Evolutionary conservation across 345 rosid genomes (phyloP).

Genomic region (Sonneratia alba): DNA sequence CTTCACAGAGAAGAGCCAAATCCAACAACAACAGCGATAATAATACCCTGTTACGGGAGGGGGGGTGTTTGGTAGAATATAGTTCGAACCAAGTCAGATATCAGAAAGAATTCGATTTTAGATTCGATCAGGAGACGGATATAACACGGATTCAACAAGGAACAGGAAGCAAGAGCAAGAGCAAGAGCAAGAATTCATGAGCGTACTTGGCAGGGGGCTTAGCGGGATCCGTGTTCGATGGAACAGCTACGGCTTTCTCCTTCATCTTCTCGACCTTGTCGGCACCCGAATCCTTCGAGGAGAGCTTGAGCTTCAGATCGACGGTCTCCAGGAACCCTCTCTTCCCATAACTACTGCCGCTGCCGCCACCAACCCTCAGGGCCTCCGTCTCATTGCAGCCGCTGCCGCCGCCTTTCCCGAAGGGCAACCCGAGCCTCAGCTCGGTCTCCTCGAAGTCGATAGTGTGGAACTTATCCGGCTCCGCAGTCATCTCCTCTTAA

Average conservation of each 20-base stretch:
- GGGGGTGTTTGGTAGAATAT: too few species aligned
- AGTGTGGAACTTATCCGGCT: slow-evolving; percentile 20
- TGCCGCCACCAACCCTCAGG: slow-evolving; percentile 12
- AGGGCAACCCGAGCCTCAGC: slow-evolving; percentile 59
- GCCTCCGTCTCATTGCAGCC: slow-evolving; percentile 5
- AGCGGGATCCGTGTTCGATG: slow-evolving; percentile 18
- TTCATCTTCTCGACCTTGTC: slow-evolving; percentile 13
- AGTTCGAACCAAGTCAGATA: too few species aligned
- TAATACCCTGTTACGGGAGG: too few species aligned
- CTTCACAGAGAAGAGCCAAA: too few species aligned
- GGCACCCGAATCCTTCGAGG: slow-evolving; percentile 14
- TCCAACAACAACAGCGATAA: too few species aligned
- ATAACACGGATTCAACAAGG: not conserved
- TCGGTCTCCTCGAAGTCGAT: slow-evolving; percentile 90
- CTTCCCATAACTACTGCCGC: slow-evolving; percentile 32
- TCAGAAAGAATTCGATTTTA: too few species aligned
- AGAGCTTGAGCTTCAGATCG: slow-evolving; percentile 64
- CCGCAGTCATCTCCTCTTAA: slow-evolving; percentile 9
- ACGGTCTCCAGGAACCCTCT: slow-evolving; percentile 61
- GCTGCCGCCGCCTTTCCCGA: slow-evolving; percentile 17
- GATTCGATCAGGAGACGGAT: too few species aligned
- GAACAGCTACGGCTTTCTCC: slow-evolving; percentile 10
- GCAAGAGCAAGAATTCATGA: not conserved
- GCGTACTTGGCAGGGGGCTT: slow-evolving; percentile 6
- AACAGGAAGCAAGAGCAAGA: too few species aligned